Conservation (phyloP, 768 basidiomycete species). For the Leccinum sublutescens region DNA sequence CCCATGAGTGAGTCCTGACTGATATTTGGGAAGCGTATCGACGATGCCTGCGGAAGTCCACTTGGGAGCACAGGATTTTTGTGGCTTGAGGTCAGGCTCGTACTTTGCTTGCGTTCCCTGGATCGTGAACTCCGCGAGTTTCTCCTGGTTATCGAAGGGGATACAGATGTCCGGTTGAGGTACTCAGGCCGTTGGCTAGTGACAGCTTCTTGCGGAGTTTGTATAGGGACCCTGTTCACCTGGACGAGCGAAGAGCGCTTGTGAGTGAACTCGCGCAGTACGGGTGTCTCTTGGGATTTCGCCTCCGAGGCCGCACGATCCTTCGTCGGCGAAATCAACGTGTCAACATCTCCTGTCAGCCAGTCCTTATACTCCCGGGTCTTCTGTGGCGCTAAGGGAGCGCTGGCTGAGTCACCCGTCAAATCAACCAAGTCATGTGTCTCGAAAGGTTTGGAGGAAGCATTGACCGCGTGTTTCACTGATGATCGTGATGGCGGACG, state of each 20-base stretch:
- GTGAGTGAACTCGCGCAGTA: slow-evolving; percentile 67
- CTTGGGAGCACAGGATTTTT: slow-evolving; percentile 6
- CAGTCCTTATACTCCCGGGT: slow-evolving; percentile 54
- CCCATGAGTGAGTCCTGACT: slow-evolving; percentile 9
- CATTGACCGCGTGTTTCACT: slow-evolving; percentile 47
- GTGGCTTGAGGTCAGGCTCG: slow-evolving; percentile 8
- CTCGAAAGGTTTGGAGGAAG: slow-evolving; percentile 41
- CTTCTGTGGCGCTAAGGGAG: slow-evolving; percentile 15
- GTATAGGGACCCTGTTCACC: slow-evolving; percentile 34
- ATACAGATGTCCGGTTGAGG: slow-evolving; percentile 1
- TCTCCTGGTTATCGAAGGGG: slow-evolving; percentile 24
- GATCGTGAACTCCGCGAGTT: slow-evolving; percentile 30
- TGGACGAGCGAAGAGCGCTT: slow-evolving; percentile 71
- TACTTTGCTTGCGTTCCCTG: slow-evolving; percentile 33
- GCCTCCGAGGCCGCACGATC: slow-evolving; percentile 14
- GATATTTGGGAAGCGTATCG: slow-evolving; percentile 8
- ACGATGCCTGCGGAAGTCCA: slow-evolving; percentile 6
- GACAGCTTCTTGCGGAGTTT: slow-evolving; percentile 35
- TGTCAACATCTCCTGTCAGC: slow-evolving; percentile 69
- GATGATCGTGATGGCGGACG: slow-evolving; percentile 39
- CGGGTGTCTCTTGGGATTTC: slow-evolving; percentile 37
- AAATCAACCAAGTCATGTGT: slow-evolving; percentile 19
- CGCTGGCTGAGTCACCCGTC: slow-evolving; percentile 8
- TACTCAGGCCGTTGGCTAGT: slow-evolving; percentile 18
- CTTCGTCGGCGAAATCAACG: slow-evolving; percentile 22